phyloP scores from a whole-genome alignment of 805 yeast genomes.

The Candida ovalis region DNA sequence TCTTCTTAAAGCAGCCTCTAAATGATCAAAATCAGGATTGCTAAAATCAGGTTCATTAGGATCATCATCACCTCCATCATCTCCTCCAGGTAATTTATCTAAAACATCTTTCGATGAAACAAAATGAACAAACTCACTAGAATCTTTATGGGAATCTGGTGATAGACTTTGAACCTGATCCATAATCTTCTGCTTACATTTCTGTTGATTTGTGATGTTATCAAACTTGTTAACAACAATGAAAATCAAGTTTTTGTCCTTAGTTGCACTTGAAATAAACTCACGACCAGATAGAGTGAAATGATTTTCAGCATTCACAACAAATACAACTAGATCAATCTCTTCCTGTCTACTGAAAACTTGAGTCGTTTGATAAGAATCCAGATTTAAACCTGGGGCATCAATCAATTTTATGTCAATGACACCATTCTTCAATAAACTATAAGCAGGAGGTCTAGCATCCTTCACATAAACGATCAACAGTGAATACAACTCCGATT shows the following conservation, averaged over 20 bases:
- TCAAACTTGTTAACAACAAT: conserved; percentile 94
- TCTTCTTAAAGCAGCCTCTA: conserved; percentile 80
- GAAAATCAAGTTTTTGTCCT: conserved; percentile 86
- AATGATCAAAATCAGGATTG: conserved; percentile 70
- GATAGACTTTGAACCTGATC: conserved; percentile 82
- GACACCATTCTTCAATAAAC: conserved; percentile 81
- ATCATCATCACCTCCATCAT: conserved; percentile 35
- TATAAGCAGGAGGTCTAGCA: conserved; percentile 58
- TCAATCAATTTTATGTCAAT: conserved; percentile 91
- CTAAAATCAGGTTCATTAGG: conserved; percentile 28
- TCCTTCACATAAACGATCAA: conserved; percentile 83
- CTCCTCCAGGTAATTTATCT: conserved; percentile 33
- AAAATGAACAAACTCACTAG: conserved; percentile 91
- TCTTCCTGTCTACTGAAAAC: conserved; percentile 96
- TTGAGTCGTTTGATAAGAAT: conserved; percentile 90
- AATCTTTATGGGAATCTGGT: conserved; percentile 86
- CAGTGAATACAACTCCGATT: conserved; percentile 65
- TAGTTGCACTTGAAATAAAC: conserved; percentile 84
- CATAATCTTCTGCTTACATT: conserved; percentile 72
- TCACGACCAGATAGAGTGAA: conserved; percentile 93
- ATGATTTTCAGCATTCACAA: conserved; percentile 94
- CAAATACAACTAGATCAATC: conserved; percentile 93
- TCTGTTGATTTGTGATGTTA: conserved; percentile 71
- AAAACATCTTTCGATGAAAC: conserved; percentile 61
- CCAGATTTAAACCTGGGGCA: conserved; percentile 95